A percentile compares a stretch with the other conserved stretches of the same genome.
phyloP scores from a whole-genome alignment of 495 filamentous ascomycete genomes.

The Neurospora africana region DNA sequence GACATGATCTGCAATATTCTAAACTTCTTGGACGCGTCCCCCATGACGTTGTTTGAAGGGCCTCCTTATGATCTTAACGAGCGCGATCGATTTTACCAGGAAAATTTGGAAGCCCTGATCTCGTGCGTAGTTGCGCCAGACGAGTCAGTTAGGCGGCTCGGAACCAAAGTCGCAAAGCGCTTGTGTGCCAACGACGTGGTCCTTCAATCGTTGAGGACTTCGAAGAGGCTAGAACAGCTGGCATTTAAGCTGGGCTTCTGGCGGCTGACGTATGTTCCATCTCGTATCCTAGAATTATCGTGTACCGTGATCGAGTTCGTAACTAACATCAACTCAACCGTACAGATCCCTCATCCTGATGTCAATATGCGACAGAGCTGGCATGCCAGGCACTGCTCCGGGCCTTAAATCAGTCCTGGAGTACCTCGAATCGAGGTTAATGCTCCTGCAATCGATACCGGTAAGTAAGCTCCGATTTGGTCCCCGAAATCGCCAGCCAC shows the following conservation, averaged over 20 bases:
- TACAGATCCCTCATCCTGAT: slow-evolving; percentile 38
- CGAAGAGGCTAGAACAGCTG: slow-evolving; percentile 28
- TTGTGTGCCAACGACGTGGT: slow-evolving; percentile 33
- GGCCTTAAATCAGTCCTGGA: slow-evolving; percentile 38
- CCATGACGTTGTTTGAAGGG: slow-evolving; percentile 40
- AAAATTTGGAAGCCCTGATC: slow-evolving; percentile 40
- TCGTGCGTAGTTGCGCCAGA: slow-evolving; percentile 41
- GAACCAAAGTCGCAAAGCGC: slow-evolving; percentile 34
- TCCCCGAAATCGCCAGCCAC: background rate
- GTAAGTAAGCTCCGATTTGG: slow-evolving; percentile 16
- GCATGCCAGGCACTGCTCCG: slow-evolving; percentile 28
- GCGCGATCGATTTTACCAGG: slow-evolving; percentile 36
- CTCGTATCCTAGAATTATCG: background rate
- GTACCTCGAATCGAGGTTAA: slow-evolving; percentile 40
- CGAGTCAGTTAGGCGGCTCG: slow-evolving; percentile 35
- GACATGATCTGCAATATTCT: slow-evolving; percentile 41
- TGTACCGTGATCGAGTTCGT: background rate
- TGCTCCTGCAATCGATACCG: slow-evolving; percentile 36
- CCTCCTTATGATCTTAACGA: slow-evolving; percentile 22
- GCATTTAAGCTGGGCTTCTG: slow-evolving; percentile 39
- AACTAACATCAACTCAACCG: slow-evolving; percentile 9
- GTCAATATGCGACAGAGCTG: slow-evolving; percentile 38
- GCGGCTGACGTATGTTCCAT: slow-evolving; percentile 39
- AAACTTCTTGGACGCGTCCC: slow-evolving; percentile 41
- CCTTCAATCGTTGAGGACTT: slow-evolving; percentile 25